Evolutionary conservation across 768 basidiomycete genomes (phyloP).

Genomic region (Lactifluus echinatus): DNA sequence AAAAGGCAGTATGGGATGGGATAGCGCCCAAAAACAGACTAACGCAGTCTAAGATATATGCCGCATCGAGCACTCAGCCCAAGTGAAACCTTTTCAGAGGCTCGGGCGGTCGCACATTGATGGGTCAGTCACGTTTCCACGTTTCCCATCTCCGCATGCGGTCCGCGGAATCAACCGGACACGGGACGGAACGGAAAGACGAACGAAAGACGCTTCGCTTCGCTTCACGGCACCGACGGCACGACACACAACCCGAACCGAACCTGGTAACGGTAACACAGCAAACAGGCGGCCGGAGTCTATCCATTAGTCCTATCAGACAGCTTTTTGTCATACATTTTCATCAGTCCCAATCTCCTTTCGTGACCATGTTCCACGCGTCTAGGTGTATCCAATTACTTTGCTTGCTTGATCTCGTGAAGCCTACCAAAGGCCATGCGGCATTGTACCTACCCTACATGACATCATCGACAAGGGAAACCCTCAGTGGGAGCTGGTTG

Average conservation of each 20-base stretch:
- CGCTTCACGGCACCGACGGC: no score
- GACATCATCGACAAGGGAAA: constrained; percentile 8
- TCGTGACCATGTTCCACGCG: no score
- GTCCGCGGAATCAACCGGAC: not conserved
- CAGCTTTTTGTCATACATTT: no score
- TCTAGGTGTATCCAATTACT: no score
- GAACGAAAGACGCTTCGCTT: no score
- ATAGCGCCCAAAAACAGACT: not conserved
- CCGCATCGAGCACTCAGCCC: not conserved
- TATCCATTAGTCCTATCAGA: no score
- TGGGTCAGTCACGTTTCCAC: not conserved
- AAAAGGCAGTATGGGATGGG: not conserved
- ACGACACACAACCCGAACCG: not conserved
- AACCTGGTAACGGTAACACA: no score
- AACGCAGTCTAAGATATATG: not conserved
- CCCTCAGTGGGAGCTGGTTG: constrained; percentile 13
- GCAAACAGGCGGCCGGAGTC: no score
- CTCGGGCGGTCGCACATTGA: not conserved
- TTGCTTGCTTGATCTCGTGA: no score
- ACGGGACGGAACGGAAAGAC: no score
- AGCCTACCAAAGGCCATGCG: no score
- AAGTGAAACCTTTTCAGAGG: not conserved
- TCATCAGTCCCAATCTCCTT: no score
- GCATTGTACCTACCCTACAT: not conserved
- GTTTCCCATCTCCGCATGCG: not conserved